These are phyloP conservation scores for Angomonas ambiguus DNA, from an alignment of 208 protist genomes.

Conservation along the genomic window DNA sequence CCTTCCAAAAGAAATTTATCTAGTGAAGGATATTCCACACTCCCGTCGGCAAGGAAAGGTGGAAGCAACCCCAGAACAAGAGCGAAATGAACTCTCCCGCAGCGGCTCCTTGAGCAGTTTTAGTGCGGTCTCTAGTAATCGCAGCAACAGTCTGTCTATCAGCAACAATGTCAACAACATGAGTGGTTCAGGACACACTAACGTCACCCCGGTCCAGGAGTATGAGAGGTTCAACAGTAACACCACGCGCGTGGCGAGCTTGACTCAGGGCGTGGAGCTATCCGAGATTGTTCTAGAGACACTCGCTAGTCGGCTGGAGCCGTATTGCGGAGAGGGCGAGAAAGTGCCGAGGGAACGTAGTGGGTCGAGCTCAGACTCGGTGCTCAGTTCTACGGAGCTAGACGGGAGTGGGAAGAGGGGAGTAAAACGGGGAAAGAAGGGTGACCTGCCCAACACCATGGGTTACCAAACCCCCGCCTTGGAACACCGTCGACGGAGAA, in stretches of 20 bases:
- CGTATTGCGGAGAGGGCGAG: not conserved
- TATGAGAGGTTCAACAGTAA: not conserved
- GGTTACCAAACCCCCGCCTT: not conserved
- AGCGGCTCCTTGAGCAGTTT: not conserved
- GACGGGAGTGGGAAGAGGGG: not conserved
- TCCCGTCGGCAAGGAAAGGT: not conserved
- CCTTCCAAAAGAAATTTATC: not conserved
- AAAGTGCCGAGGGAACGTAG: slow-evolving; percentile 3
- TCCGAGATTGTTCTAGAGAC: not conserved
- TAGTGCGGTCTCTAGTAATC: not conserved
- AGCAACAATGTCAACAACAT: not conserved
- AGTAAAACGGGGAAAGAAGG: not conserved
- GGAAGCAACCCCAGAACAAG: not conserved
- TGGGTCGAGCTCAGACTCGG: too few relatives aligned
- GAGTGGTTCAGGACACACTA: not conserved
- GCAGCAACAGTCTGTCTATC: not conserved
- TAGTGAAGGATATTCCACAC: not conserved
- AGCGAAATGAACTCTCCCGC: not conserved
- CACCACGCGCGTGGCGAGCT: not conserved
- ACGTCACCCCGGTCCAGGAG: not conserved
- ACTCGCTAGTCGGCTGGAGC: not conserved
- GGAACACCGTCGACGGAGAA: slow-evolving; percentile 6
- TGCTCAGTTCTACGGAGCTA: too few relatives aligned
- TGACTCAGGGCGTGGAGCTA: not conserved
- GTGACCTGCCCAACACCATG: not conserved